Evolutionary conservation across 2,329 filamentous ascomycete species (phyloP).

Genomic region (Zymoseptoria passerinii): DNA sequence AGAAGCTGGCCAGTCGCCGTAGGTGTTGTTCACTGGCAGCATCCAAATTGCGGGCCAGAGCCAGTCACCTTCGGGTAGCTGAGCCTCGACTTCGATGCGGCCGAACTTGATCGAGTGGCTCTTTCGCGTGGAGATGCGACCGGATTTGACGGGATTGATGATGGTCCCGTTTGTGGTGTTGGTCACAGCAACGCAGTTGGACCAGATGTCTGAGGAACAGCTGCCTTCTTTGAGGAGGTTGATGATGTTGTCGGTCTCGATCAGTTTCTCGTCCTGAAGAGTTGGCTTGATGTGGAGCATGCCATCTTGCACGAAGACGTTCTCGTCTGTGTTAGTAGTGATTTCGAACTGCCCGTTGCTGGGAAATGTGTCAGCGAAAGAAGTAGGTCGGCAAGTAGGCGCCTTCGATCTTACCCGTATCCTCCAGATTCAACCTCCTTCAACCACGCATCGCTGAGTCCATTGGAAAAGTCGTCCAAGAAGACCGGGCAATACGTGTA

Average conservation of each 20-base stretch:
- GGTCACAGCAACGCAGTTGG: constrained; percentile 60
- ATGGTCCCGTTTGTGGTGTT: constrained; percentile 71
- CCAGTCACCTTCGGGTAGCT: constrained; percentile 72
- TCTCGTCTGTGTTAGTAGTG: constrained; percentile 64
- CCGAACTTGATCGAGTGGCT: constrained; percentile 69
- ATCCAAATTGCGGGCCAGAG: constrained; percentile 91
- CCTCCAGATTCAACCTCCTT: constrained; percentile 69
- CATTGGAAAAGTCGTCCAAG: constrained; percentile 55
- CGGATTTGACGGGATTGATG: constrained; percentile 69
- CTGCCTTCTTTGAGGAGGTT: constrained; percentile 58
- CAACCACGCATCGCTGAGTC: constrained; percentile 53
- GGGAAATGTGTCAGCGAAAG: constrained; percentile 12
- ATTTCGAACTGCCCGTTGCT: constrained; percentile 75
- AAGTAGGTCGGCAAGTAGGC: background rate
- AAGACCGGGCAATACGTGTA: constrained; percentile 66
- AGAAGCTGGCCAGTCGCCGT: constrained; percentile 69
- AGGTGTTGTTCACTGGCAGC: constrained; percentile 63
- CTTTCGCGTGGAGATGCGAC: constrained; percentile 65
- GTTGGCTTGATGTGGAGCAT: constrained; percentile 69
- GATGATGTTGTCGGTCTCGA: constrained; percentile 59
- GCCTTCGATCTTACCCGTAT: constrained; percentile 53
- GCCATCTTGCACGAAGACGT: constrained; percentile 63
- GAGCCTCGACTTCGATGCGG: constrained; percentile 69
- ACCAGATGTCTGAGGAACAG: constrained; percentile 55
- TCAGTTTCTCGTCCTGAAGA: constrained; percentile 58